Base-by-base conservation (phyloP, 2,329 filamentous ascomycete genomes). In the Alternaria brassicae region DNA sequence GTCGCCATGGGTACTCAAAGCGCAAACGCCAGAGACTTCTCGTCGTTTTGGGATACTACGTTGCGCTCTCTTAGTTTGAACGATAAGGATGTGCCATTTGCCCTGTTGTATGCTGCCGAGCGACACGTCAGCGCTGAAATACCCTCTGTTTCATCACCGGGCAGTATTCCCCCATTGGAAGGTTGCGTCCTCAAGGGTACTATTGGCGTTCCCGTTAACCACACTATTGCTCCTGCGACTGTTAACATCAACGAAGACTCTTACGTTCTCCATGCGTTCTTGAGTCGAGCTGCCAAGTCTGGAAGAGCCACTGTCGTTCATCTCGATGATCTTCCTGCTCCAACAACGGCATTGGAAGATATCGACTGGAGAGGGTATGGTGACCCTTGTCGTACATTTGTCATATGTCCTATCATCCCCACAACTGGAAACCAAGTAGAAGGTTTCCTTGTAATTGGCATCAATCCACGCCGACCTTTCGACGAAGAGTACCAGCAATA, bases 1-100 rank as follows among this genome's bases (percentile, higher is more conserved):
- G 89, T 56, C 3, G 89, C 92, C 69, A 84, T 93, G 45, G 90
- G 90, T 42, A 89, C 92, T 73, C 86, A 85, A 60, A 92, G 89
- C 1, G 85, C 89, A 1, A 80, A 85, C 15, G 90, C 91, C 15
- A 84, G 88, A 30, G 88, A 89, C 56, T 84, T 92, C 2, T 85
- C 86, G 62, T 82, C 81, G 3, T 93, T 93, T 69, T 94, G 91
- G 91, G 79, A 81, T 1, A 83, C 88, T 61, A 86, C 92, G 0
- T 81, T 87, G 34, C 82, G 85, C 53, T 89, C 89, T 1, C 81
- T 94, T 10, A 85, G 89, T 60, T 87, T 85, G 68, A 92, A 93
- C 70, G 86, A 90, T 63, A 83, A 85, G 53, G 72, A 72, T 50
- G 67, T 69, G 1, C 72, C 70, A 1, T 68, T 73, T 36, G 72